Conservation (phyloP, 169 alveolate species). For the Perkinsus olseni region DNA sequence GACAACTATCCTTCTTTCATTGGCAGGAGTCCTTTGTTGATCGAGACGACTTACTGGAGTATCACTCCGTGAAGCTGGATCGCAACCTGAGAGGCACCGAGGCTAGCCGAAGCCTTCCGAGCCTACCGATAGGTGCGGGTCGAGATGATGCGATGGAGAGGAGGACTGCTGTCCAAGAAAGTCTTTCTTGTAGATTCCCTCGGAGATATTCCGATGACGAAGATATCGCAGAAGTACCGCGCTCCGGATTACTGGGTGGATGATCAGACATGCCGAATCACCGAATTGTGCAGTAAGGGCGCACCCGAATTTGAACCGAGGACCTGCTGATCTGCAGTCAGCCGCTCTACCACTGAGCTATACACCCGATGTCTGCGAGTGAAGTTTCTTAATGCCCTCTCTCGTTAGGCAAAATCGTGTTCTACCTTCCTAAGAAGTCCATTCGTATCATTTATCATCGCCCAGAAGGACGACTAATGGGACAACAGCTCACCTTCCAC, state of each 20-base stretch:
- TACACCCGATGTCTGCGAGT: not conserved
- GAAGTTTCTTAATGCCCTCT: not conserved
- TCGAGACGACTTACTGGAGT: not conserved
- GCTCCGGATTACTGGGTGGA: not conserved
- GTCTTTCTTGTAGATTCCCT: too few relatives aligned
- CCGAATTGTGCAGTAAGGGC: not conserved
- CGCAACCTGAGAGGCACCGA: not conserved
- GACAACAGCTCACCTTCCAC: not conserved
- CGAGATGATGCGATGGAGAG: too few relatives aligned
- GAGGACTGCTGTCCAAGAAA: too few relatives aligned
- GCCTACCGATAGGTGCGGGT: not conserved
- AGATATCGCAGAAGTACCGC: constrained; percentile 4
- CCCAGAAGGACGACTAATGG: not conserved
- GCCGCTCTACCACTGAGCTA: not conserved
- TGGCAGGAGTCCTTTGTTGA: not conserved
- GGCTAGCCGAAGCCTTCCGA: not conserved
- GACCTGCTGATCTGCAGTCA: not conserved
- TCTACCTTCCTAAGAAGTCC: not conserved
- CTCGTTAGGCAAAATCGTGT: not conserved
- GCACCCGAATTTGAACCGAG: not conserved
- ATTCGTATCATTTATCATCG: not conserved
- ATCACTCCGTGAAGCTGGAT: constrained; percentile 5
- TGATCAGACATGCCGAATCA: not conserved
- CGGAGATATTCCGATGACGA: not conserved
- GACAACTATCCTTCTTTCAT: not conserved